These are phyloP conservation scores for Backusella macrospora DNA, from an alignment of 192 early-diverging fungal species.

Conservation along the genomic window DNA sequence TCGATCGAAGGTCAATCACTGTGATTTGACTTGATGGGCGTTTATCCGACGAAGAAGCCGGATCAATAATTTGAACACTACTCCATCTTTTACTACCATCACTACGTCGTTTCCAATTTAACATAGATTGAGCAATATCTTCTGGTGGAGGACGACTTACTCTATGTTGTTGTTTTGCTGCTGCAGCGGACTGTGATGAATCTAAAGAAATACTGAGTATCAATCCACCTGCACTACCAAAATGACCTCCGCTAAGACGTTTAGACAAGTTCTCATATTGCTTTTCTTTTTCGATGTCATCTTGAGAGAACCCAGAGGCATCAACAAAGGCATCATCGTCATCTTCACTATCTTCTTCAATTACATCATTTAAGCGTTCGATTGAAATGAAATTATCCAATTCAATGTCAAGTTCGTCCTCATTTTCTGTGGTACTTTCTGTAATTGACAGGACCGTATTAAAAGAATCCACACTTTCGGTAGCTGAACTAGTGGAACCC, in stretches of 20 bases:
- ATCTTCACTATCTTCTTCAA: slow-evolving; percentile 6
- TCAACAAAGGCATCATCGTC: slow-evolving; percentile 40
- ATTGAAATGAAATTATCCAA: slow-evolving; percentile 8
- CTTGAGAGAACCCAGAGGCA: slow-evolving; percentile 23
- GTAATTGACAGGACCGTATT: slow-evolving; percentile 17
- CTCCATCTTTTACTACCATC: slow-evolving; percentile 24
- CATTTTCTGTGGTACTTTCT: slow-evolving; percentile 14
- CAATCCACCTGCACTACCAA: slow-evolving; percentile 43
- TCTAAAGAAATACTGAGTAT: slow-evolving; percentile 27
- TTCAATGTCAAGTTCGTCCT: background rate
- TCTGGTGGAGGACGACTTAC: slow-evolving; percentile 23
- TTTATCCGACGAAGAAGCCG: background rate
- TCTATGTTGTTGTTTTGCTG: slow-evolving; percentile 5
- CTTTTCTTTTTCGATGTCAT: slow-evolving; percentile 32
- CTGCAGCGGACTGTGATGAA: background rate
- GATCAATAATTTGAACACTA: background rate
- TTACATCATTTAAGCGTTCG: background rate
- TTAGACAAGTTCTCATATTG: slow-evolving; percentile 29
- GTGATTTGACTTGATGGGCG: background rate
- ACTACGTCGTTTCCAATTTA: slow-evolving; percentile 36
- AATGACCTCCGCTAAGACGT: slow-evolving; percentile 38
- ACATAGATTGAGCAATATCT: slow-evolving; percentile 31
- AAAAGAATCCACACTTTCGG: slow-evolving; percentile 24
- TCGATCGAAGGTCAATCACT: background rate
- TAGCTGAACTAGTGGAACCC: background rate